Base-by-base conservation (phyloP, 2,329 filamentous ascomycete genomes). In the Microdochium bolleyi region DNA sequence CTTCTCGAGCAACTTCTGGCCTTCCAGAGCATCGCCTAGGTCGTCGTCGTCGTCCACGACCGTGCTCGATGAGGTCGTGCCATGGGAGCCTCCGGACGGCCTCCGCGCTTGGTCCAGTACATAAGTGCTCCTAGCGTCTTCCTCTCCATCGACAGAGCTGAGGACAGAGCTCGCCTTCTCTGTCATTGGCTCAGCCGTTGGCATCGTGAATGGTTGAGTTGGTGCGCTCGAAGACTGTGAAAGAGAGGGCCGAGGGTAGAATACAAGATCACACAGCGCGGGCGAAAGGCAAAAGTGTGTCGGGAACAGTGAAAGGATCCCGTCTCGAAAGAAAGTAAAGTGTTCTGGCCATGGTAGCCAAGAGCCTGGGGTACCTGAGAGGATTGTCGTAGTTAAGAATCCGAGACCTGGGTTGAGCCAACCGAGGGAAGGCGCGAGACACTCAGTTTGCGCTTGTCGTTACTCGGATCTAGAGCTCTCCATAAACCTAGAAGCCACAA, bases 1-100 rank as follows among this genome's bases (percentile, higher is more conserved):
- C 54, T 66, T 65, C 53, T 64, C 62, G 32, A 69, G 56, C 41
- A 79, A 63, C 10, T 74, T 64, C 51, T 68, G 70, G 38, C 71
- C 71, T 49, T 70, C 68, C 55, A 78, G 73, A 16, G 66, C 58
- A 49, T 71, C 69, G 38, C 50, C 55, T 14, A 37, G 30, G 30
- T 70, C 62, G 24, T 57, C 62, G 21, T 57, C 62, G 21, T 68
- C 63, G 49, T 75, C 72, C 50, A 71, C 56, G n/a, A 57, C 53
- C 13, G 61, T 66, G 51, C 64, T 59, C 52, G 65, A 62, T 51
- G 66, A 63, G 14, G 60, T 55, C 54, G 60, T 60, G 48, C 68
- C 68, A 53, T 60, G 51, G 19, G 41, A 46, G 19, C 13, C 41
- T 46, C 22, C 3, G 4, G 41, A 46, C 3, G n/a, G 41, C 19